These are phyloP conservation scores for Candida dubliniensis DNA, from an alignment of 1,139 yeast genomes.

Conservation along the genomic window DNA sequence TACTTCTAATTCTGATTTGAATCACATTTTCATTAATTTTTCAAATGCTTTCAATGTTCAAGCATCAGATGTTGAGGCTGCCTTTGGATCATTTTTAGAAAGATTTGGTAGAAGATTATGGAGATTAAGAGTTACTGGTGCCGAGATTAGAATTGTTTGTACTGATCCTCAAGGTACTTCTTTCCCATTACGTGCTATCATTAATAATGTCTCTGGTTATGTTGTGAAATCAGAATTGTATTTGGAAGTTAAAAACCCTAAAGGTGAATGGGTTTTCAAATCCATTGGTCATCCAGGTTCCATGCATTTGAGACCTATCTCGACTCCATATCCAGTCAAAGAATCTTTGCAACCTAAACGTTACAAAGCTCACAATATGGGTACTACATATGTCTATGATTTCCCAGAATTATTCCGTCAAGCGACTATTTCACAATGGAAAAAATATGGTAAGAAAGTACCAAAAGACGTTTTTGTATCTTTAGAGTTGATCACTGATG, in stretches of 20 bases:
- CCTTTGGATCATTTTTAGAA: constrained; percentile 96
- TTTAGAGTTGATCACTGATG: constrained; percentile 81
- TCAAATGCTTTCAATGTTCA: constrained; percentile 91
- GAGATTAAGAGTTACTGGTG: constrained; percentile 95
- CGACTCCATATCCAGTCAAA: constrained; percentile 95
- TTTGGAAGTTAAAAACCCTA: constrained; percentile 87
- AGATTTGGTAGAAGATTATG: constrained; percentile 96
- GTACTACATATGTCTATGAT: constrained; percentile 96
- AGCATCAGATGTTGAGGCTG: constrained; percentile 95
- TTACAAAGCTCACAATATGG: constrained; percentile 97
- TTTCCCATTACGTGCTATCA: constrained; percentile 94
- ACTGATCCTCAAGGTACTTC: constrained; percentile 86
- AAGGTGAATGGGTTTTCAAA: constrained; percentile 96
- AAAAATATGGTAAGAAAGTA: constrained; percentile 59
- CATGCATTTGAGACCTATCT: constrained; percentile 94
- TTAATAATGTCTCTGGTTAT: constrained; percentile 94
- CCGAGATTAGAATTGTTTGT: constrained; percentile 94
- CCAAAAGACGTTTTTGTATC: constrained; percentile 80
- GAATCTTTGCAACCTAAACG: constrained; percentile 98
- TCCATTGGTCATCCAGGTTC: constrained; percentile 92
- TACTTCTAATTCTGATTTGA: constrained; percentile 91
- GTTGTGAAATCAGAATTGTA: constrained; percentile 94
- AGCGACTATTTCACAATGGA: constrained; percentile 86
- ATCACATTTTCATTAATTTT: constrained; percentile 94
- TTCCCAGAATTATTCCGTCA: constrained; percentile 98